Percentiles rank a stretch among this genome's conserved stretches.
These are phyloP conservation scores for Ophiostoma pallidulum DNA, from an alignment of 2,329 filamentous ascomycete species.

Conservation along the genomic window DNA sequence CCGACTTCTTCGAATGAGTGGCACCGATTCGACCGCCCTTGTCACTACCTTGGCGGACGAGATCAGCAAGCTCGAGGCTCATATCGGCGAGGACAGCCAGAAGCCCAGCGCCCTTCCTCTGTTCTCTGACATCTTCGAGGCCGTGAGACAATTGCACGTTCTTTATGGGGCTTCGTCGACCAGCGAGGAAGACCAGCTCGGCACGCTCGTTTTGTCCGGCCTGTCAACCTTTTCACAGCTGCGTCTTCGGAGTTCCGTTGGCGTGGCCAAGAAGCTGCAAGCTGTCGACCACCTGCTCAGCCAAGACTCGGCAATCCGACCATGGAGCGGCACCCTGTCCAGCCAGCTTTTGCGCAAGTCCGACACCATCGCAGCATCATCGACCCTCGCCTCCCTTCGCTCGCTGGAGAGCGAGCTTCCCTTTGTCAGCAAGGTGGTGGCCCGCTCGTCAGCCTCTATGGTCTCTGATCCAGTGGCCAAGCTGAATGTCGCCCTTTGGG, in stretches of 20 bases:
- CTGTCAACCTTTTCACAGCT: constrained; percentile 34
- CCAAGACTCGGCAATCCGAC: constrained; percentile 26
- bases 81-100: constrained; percentile 32
- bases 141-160: constrained; percentile 42
- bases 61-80: constrained; percentile 41
- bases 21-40: constrained; percentile 32
- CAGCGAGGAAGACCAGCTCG: constrained; percentile 7
- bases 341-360: constrained; percentile 47
- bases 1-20: constrained; percentile 35
- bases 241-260: constrained; percentile 30
- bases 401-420: constrained; percentile 58
- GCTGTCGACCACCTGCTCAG: constrained; percentile 37
- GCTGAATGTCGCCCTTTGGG: constrained; percentile 39
- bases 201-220: constrained; percentile 36
- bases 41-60: constrained; percentile 41
- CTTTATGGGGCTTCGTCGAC: constrained; percentile 26
- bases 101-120: constrained; percentile 45
- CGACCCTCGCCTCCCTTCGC: constrained; percentile 50
- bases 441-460: constrained; percentile 39
- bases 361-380: constrained; percentile 37
- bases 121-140: constrained; percentile 46
- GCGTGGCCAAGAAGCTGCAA: constrained; percentile 33
- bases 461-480: constrained; percentile 39
- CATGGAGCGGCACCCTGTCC: constrained; percentile 39
- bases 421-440: constrained; percentile 46